phyloP scores from a whole-genome alignment of 192 early-diverging fungal genomes.

The Glomus cerebriforme region DNA sequence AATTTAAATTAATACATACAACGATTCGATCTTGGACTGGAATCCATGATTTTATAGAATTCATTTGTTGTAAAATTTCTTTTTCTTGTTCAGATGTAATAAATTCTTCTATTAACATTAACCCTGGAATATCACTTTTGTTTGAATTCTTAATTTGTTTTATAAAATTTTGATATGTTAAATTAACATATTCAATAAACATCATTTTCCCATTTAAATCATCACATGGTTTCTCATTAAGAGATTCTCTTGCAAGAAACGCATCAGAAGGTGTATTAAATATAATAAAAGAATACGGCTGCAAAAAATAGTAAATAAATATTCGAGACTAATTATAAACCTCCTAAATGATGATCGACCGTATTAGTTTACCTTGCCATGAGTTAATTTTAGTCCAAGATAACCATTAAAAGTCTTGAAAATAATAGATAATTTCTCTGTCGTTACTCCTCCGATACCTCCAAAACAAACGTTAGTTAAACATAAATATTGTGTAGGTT shows the following conservation, averaged over 20 bases:
- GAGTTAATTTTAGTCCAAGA: conserved; percentile 2
- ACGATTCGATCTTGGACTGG: conserved; percentile 22
- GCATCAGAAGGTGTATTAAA: conserved; percentile 21
- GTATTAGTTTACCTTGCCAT: conserved; percentile 19
- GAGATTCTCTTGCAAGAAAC: background rate
- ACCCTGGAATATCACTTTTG: background rate
- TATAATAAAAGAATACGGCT: conserved; percentile 32
- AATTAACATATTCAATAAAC: conserved; percentile 33
- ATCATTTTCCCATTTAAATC: conserved; percentile 7
- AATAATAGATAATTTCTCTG: conserved; percentile 10
- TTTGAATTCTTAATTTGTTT: conserved; percentile 15
- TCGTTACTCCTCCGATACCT: conserved; percentile 10
- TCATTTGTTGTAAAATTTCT: conserved; percentile 8
- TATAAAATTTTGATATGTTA: conserved; percentile 20
- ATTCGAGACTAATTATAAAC: background rate
- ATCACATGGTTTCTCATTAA: conserved; percentile 17
- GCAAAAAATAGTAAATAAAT: background rate
- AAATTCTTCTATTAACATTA: conserved; percentile 23
- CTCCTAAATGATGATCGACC: background rate
- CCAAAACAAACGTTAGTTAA: conserved; percentile 28
- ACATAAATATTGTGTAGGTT: conserved; percentile 27
- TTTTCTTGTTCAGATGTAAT: conserved; percentile 12
- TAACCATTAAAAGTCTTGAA: conserved; percentile 11
- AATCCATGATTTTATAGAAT: conserved; percentile 11
- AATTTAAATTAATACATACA: background rate